These are phyloP conservation scores for Gossypium lobatum DNA, from an alignment of 441 rosid species.

Conservation along the genomic window DNA sequence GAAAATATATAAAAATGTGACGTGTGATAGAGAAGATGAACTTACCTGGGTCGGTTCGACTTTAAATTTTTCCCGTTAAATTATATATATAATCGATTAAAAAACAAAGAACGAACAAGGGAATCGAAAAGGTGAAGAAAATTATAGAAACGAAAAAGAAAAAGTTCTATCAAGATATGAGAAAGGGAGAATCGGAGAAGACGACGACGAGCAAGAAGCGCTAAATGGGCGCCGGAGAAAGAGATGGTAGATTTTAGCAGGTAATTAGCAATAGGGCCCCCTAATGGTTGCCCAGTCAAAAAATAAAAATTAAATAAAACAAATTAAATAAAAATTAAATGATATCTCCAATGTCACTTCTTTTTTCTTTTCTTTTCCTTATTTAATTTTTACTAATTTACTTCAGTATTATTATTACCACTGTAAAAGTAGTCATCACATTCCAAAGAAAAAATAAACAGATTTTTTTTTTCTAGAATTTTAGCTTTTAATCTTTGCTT, in stretches of 20 bases:
- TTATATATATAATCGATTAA: not conserved
- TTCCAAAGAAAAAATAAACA: no score
- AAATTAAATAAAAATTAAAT: not conserved
- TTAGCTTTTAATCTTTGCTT: not conserved
- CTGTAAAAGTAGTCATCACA: no score
- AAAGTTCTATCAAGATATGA: not conserved
- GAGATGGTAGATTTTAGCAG: constrained; percentile 31
- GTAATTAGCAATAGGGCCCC: constrained; percentile 8
- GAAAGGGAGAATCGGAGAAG: constrained; percentile 26
- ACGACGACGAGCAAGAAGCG: constrained; percentile 31
- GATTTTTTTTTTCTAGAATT: no score
- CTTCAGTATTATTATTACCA: no score
- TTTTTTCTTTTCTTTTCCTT: not conserved
- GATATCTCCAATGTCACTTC: not conserved
- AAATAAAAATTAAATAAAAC: constrained; percentile 7
- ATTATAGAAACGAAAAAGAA: not conserved
- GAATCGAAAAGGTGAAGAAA: not conserved
- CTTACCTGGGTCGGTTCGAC: constrained; percentile 20
- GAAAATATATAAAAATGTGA: not conserved
- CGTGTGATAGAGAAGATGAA: not conserved
- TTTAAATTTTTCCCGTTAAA: not conserved
- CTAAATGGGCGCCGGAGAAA: constrained; percentile 38
- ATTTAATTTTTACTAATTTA: not conserved
- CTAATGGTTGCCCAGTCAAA: constrained; percentile 31
- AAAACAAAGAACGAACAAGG: not conserved